Evolutionary conservation across 768 basidiomycete species (phyloP), one percentile per base, ranked within the genome.

Genomic region (Cystobasidium tubakii): DNA sequence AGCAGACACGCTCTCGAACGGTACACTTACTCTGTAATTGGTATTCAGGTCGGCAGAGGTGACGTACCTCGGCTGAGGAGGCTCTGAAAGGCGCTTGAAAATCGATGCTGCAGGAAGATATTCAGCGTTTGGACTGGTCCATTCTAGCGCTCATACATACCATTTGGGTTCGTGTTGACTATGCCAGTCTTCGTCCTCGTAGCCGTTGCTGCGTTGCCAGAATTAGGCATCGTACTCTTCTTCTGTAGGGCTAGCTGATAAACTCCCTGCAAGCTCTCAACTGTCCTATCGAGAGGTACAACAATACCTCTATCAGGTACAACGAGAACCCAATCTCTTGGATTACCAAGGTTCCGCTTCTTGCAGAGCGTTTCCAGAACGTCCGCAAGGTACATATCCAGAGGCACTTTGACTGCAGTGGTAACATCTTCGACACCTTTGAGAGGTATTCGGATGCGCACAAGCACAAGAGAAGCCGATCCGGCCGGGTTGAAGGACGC

Each of bases 361-460:
- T 33, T 75, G 79, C 90, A 92, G 0, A 91, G 88, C 25, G 88
- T 84, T 75, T 96, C 95, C 27, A 96, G 85, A 0, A 91, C 91
- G 81, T 98, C 95, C 77, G 94, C 92, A 87, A 97, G 89, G 81
- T 98, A 98, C 89, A 92, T 96, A 10, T 90, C 92, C 17, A 90
- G 88, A 10, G 92, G 71, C 21, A 78, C 75, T 25, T 77, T 50
- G 27, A 79, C 23, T 1, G 73, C 76, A 19, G 74, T 75, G 4
- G 25, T 65, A 17, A 63, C 50, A 1, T 69, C 76, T 50, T 72
- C 39, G 33, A 62, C 54, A 7, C 70, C 74, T 42, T 57, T 53
- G 23, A 75, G 73, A 23, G 74, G 74, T 33, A 75, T 75, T n/a
- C 74, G 46, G 34, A 75, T 63, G 33, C 74, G 74, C 1, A 75